Evolutionary conservation across 1,139 yeast genomes (phyloP).

Genomic region (Pichia sp.): DNA sequence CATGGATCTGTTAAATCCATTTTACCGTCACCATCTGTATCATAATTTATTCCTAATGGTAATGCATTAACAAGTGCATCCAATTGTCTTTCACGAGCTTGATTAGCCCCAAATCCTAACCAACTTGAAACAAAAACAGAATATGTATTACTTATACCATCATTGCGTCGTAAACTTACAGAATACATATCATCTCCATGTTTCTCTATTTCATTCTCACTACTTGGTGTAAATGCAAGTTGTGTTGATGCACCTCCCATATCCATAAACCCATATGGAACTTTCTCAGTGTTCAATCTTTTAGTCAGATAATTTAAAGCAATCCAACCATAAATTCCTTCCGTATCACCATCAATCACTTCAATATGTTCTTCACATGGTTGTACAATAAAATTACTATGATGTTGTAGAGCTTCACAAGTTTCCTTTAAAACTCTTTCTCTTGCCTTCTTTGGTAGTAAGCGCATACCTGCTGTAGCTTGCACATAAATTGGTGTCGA

Average conservation of each 20-base stretch:
- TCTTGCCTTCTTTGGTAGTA: constrained; percentile 42
- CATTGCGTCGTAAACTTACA: constrained; percentile 47
- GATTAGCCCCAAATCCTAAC: constrained; percentile 82
- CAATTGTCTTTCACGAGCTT: constrained; percentile 61
- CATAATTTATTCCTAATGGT: constrained; percentile 40
- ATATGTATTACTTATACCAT: constrained; percentile 61
- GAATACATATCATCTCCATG: constrained; percentile 59
- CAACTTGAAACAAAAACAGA: constrained; percentile 72
- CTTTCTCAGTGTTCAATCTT: constrained; percentile 13
- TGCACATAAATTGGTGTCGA: constrained; percentile 66
- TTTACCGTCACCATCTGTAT: constrained; percentile 29
- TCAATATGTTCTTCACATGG: constrained; percentile 57
- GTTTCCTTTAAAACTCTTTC: constrained; percentile 42
- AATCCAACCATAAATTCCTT: constrained; percentile 77
- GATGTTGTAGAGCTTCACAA: constrained; percentile 41
- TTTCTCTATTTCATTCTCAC: constrained; percentile 40
- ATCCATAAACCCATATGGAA: constrained; percentile 66
- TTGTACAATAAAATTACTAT: constrained; percentile 43
- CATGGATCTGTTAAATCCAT: constrained; percentile 56
- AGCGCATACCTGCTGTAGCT: constrained; percentile 81
- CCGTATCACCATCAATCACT: constrained; percentile 73
- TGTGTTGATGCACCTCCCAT: constrained; percentile 91
- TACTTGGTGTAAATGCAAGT: constrained; percentile 67
- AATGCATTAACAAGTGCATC: constrained; percentile 41
- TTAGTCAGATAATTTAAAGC: constrained; percentile 54